phyloP scores from a whole-genome alignment of 306 rosid genomes.

The Dicorynia guianensis region DNA sequence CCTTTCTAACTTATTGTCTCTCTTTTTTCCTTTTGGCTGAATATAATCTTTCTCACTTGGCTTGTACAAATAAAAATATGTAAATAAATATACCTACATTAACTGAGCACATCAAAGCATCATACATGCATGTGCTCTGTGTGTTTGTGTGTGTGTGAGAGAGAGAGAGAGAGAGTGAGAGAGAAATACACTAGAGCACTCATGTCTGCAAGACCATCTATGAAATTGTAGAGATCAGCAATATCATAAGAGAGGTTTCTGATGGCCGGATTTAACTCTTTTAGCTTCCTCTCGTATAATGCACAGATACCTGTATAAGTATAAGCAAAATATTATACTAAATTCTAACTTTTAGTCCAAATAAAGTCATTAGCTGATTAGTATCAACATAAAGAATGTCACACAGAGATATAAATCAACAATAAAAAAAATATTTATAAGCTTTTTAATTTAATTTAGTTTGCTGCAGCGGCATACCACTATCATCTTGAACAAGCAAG shows the following conservation, averaged over 20 bases:
- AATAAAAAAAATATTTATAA: conserved; percentile 2
- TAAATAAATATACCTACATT: conserved; percentile 10
- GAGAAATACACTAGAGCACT: conserved; percentile 91
- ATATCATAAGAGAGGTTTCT: conserved; percentile 89
- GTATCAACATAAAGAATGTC: conserved; percentile 14
- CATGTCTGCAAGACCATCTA: conserved; percentile 95
- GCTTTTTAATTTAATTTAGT: conserved; percentile 20
- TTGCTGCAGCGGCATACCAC: neutral
- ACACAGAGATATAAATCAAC: neutral
- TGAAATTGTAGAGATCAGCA: conserved; percentile 90
- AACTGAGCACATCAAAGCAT: conserved; percentile 22
- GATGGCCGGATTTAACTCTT: conserved; percentile 89
- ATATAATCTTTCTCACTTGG: neutral
- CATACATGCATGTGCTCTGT: neutral
- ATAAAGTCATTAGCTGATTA: conserved; percentile 3
- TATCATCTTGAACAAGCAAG: neutral
- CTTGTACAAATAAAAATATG: conserved; percentile 3
- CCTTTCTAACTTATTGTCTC: neutral
- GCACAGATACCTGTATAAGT: conserved; percentile 84
- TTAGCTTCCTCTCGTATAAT: conserved; percentile 93
- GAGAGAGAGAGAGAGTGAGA: conserved; percentile 45
- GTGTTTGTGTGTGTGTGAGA: conserved; percentile 22
- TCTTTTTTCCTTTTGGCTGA: neutral
- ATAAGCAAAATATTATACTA: conserved; percentile 36
- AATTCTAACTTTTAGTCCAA: conserved; percentile 10